Base-by-base conservation (phyloP, 2,329 filamentous ascomycete genomes). In the Colletotrichum camelliae region DNA sequence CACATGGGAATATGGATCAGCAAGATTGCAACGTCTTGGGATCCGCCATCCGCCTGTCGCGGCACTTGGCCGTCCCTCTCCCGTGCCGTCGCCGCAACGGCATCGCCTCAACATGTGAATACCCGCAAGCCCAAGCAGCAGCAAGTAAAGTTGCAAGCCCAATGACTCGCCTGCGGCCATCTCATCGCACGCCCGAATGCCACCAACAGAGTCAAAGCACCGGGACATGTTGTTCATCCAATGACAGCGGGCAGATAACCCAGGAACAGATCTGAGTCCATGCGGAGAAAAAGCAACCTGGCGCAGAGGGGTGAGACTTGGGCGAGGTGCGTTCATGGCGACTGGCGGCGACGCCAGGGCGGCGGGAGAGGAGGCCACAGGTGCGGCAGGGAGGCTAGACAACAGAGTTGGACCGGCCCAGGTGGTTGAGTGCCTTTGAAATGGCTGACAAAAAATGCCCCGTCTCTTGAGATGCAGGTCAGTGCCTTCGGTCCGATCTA, bases 161-260 rank as follows among this genome's bases (percentile, higher is more conserved):
- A 21, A 72, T 68, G 70, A 65, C 64, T 75, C 62, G 39, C 33
- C 35, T 16, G 27, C 52, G 48, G 57, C 70, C 64, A 33, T 75
- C 64, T 21, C 73, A 73, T 75, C 57, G 29, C 35, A 29, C 61
- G 13, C 39, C 16, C 43, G 18, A 55, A 35, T 67, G 73, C 24
- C 39, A 72, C 31, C 62, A 8, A 16, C 31, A 43, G 29, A 64
- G 70, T 60, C 69, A 39, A 57, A 67, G 62, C 73, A 64, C 27
- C 48, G 39, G 65, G 33, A 73, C 7, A 27, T 27, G 13, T 55
- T 64, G 64, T 73, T 73, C 70, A 43, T 75, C 70, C 73, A 73
- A 73, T 75, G 21, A 27, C 64, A 15, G 16, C 31, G 24, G 33
- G 43, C 58, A 58, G 27, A 60, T 68, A 58, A 58, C 35, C 39